Evolutionary conservation across 2,329 filamentous ascomycete genomes (phyloP).

Genomic region (Fusarium subglutinans): DNA sequence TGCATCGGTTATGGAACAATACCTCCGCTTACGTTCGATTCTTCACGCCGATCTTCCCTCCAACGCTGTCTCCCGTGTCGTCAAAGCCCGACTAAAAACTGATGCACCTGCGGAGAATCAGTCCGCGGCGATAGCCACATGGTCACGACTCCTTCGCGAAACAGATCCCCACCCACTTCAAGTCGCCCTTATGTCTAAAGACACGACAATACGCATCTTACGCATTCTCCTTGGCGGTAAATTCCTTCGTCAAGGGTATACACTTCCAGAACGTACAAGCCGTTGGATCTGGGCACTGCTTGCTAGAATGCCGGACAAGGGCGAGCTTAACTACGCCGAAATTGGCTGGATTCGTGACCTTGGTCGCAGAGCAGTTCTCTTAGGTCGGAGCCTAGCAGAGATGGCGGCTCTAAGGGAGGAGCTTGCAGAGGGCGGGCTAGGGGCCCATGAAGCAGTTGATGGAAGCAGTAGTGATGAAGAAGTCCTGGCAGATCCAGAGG

Average conservation of each 20-base stretch:
- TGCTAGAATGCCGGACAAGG: conserved; percentile 76
- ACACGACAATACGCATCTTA: conserved; percentile 72
- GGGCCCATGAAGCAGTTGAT: conserved; percentile 57
- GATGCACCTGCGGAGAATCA: conserved; percentile 63
- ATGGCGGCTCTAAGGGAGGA: conserved; percentile 59
- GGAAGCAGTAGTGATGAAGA: conserved; percentile 55
- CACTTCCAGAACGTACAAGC: conserved; percentile 73
- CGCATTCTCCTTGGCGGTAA: conserved; percentile 72
- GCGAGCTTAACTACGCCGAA: conserved; percentile 78
- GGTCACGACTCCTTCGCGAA: conserved; percentile 61
- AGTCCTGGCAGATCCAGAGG: conserved; percentile 47
- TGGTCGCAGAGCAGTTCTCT: conserved; percentile 76
- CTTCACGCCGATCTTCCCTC: conserved; percentile 66
- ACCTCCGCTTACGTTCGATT: conserved; percentile 68
- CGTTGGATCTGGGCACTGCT: conserved; percentile 88
- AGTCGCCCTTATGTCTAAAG: conserved; percentile 71
- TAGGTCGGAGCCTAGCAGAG: conserved; percentile 65
- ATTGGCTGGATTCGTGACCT: conserved; percentile 81
- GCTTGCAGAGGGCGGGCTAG: conserved; percentile 52
- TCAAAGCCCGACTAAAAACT: conserved; percentile 62
- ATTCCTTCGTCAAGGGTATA: conserved; percentile 67
- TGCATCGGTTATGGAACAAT: conserved; percentile 70
- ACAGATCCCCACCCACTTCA: conserved; percentile 68
- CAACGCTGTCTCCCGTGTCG: conserved; percentile 62
- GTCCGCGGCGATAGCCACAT: conserved; percentile 59